Conservation (phyloP, 2,329 filamentous ascomycete species). For the Aciculosporium take region DNA sequence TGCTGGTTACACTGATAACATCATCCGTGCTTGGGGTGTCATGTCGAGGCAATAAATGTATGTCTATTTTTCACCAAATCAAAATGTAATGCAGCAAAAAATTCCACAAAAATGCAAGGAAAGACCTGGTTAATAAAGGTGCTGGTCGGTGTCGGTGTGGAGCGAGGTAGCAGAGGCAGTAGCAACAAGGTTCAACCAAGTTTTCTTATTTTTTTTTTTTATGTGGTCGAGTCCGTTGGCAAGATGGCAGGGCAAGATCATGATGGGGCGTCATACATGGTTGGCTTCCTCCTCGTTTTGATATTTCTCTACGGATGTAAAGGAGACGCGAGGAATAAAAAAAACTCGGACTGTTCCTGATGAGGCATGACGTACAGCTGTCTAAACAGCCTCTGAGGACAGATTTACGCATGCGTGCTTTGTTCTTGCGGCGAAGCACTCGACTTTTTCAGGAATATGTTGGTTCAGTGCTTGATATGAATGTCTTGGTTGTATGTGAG, state of each 20-base stretch:
- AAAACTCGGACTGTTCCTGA: slow-evolving; percentile 13
- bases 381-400: slow-evolving; percentile 23
- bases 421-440: slow-evolving; percentile 26
- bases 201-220: neutral
- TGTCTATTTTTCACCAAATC: slow-evolving; percentile 8
- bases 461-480: neutral
- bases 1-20: slow-evolving; percentile 99
- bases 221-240: slow-evolving; percentile 9
- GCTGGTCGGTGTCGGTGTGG: neutral
- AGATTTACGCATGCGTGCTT: slow-evolving; percentile 23
- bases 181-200: slow-evolving; percentile 1
- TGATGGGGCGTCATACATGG: slow-evolving; percentile 30
- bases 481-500: neutral
- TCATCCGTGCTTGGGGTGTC: slow-evolving; percentile 95
- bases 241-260: slow-evolving; percentile 26
- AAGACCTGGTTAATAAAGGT: neutral
- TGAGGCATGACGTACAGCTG: slow-evolving; percentile 25
- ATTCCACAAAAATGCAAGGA: neutral
- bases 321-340: slow-evolving; percentile 20
- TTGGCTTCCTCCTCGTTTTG: slow-evolving; percentile 29
- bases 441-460: slow-evolving; percentile 13
- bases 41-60: slow-evolving; percentile 72
- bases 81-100: slow-evolving; percentile 1
- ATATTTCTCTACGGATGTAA: slow-evolving; percentile 29
- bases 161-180: neutral